Percentiles rank a stretch among this genome's conserved stretches.
Conservation (phyloP, 768 basidiomycete species). For the Phlebiopsis flavidoalba region DNA sequence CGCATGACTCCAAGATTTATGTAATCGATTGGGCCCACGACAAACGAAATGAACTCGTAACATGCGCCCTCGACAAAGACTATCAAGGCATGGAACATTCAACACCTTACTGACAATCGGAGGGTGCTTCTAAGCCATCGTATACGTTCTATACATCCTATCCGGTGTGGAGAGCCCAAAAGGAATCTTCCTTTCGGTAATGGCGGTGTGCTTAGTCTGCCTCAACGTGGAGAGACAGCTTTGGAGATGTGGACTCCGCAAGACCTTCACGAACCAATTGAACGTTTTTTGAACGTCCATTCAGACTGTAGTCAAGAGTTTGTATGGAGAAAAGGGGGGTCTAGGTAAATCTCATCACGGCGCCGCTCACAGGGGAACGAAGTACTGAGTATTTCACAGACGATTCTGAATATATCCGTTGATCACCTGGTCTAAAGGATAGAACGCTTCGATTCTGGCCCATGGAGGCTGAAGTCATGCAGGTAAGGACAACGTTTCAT, state of each 20-base stretch:
- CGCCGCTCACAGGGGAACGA: neutral
- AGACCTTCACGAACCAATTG: conserved; percentile 46
- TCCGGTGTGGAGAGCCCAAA: conserved; percentile 93
- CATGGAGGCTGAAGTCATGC: conserved; percentile 62
- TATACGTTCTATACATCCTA: conserved; percentile 63
- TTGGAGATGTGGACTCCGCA: conserved; percentile 76
- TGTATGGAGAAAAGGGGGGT: conserved; percentile 82
- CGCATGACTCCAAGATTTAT: conserved; percentile 90
- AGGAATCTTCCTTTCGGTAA: conserved; percentile 89
- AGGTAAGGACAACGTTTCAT: conserved; percentile 37
- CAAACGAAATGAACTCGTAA: conserved; percentile 73
- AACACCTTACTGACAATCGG: conserved; percentile 15
- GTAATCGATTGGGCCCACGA: conserved; percentile 95
- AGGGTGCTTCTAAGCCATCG: conserved; percentile 1
- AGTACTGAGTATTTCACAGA: conserved; percentile 18
- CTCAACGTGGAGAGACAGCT: conserved; percentile 80
- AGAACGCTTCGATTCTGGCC: conserved; percentile 91
- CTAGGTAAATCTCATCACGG: conserved; percentile 33
- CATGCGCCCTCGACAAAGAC: conserved; percentile 93
- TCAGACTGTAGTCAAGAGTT: conserved; percentile 95
- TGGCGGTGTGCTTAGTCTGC: conserved; percentile 75
- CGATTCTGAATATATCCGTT: conserved; percentile 52
- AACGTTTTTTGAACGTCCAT: conserved; percentile 83
- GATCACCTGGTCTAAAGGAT: conserved; percentile 86
- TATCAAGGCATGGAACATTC: conserved; percentile 81